A percentile compares a stretch with the other conserved stretches of the same genome.
Evolutionary conservation across 225 moss, liverwort and hornwort genomes (phyloP).

Genomic region (Sphagnum tenellum): DNA sequence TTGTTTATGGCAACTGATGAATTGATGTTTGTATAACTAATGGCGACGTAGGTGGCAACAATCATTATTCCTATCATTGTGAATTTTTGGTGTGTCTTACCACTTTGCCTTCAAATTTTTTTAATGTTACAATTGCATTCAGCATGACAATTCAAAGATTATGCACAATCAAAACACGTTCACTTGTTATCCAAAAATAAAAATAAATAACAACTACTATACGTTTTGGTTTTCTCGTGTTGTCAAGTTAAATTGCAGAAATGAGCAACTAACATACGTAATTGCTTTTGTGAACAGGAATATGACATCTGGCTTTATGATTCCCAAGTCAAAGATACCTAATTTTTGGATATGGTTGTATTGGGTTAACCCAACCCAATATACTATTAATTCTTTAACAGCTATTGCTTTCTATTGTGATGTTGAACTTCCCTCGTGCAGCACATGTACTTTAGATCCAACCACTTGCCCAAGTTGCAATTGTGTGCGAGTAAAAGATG

Average conservation of each 20-base stretch:
- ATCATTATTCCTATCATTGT: slow-evolving; percentile 76
- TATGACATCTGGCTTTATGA: slow-evolving; percentile 96
- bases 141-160: too few species aligned
- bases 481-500: slow-evolving; percentile 47
- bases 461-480: slow-evolving; percentile 56
- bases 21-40: background rate
- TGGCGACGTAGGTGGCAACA: slow-evolving; percentile 59
- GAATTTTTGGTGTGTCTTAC: slow-evolving; percentile 52
- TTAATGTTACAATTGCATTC: too few species aligned
- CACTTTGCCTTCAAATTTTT: background rate
- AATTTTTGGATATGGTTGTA: slow-evolving; percentile 90
- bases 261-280: background rate
- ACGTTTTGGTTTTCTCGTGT: background rate
- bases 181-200: too few species aligned
- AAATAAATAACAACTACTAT: too few species aligned
- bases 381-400: slow-evolving; percentile 56
- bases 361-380: slow-evolving; percentile 74
- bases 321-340: slow-evolving; percentile 57
- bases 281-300: slow-evolving; percentile 34
- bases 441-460: slow-evolving; percentile 31
- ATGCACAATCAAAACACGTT: too few species aligned
- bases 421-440: slow-evolving; percentile 34
- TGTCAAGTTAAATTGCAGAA: background rate
- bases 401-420: slow-evolving; percentile 70
- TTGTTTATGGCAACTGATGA: background rate